Conservation (phyloP, 805 yeast species). For the Hanseniaspora lachancei region DNA sequence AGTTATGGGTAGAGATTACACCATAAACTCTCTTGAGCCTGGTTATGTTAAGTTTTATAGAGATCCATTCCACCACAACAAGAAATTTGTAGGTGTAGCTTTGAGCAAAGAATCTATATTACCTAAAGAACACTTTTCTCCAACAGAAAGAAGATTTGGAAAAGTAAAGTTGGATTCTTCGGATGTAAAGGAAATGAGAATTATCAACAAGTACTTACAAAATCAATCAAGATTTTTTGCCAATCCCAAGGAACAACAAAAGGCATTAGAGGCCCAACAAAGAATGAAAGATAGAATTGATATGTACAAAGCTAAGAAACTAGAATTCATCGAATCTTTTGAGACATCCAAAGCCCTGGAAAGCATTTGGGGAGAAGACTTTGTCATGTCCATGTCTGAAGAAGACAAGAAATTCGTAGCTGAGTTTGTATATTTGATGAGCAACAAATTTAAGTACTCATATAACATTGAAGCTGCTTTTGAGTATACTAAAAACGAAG, state of each 20-base stretch:
- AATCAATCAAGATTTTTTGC: not conserved
- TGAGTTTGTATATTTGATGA: conserved; percentile 8
- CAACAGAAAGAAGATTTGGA: conserved; percentile 77
- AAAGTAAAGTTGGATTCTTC: conserved; percentile 24
- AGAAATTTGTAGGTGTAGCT: conserved; percentile 83
- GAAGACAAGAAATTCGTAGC: conserved; percentile 10
- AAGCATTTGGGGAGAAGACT: conserved; percentile 1
- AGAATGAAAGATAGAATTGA: conserved; percentile 87
- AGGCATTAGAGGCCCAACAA: conserved; percentile 58
- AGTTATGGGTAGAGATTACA: conserved; percentile 84
- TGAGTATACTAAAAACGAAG: conserved; percentile 2
- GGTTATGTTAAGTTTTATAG: conserved; percentile 83
- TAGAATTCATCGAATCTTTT: conserved; percentile 72
- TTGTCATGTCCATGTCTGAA: not conserved
- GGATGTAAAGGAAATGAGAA: conserved; percentile 13
- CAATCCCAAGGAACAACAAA: not conserved
- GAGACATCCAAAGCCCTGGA: conserved; percentile 55
- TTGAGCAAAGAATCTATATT: conserved; percentile 47
- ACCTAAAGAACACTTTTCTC: conserved; percentile 87
- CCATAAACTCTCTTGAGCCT: conserved; percentile 80
- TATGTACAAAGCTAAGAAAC: conserved; percentile 82
- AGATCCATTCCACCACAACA: conserved; percentile 92
- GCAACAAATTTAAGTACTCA: conserved; percentile 26
- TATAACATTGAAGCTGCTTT: conserved; percentile 15
- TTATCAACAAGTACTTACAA: conserved; percentile 34